These are phyloP conservation scores for Carex parvula DNA, from an alignment of 176 grass and related monocot genomes.

Conservation along the genomic window DNA sequence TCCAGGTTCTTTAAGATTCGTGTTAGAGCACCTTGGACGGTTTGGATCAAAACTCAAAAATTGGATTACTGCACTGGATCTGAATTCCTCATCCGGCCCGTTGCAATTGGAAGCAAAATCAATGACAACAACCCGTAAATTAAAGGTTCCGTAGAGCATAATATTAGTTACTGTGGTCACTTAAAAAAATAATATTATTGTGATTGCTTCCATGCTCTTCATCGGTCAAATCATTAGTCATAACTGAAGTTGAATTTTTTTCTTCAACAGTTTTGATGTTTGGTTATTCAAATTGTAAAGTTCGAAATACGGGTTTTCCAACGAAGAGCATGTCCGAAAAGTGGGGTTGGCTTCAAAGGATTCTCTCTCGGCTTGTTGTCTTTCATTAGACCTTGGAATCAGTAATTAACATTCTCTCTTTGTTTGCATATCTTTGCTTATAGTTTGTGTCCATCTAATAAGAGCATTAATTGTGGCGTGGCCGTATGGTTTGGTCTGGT, in stretches of 20 bases:
- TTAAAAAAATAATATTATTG: not conserved
- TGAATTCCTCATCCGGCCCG: no score
- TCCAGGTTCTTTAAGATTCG: no score
- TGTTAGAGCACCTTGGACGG: no score
- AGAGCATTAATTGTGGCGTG: conserved; percentile 31
- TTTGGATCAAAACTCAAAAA: no score
- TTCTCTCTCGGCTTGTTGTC: conserved; percentile 27
- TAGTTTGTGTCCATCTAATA: conserved; percentile 14
- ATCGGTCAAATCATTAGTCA: not conserved
- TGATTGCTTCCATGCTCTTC: not conserved
- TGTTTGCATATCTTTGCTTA: conserved; percentile 17
- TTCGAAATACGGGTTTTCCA: not conserved
- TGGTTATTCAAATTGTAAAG: not conserved
- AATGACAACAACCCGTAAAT: no score
- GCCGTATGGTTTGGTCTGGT: conserved; percentile 29
- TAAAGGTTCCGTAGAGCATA: not conserved
- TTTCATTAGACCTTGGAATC: conserved; percentile 16
- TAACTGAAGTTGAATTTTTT: not conserved
- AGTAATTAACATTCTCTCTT: conserved; percentile 17
- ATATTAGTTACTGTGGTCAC: not conserved
- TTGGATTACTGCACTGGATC: no score
- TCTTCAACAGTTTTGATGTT: not conserved
- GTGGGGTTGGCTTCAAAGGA: not conserved
- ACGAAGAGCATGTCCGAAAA: conserved; percentile 12
- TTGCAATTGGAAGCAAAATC: no score